Evolutionary conservation across 805 yeast genomes (phyloP).

Genomic region (Babjeviella inositovora): DNA sequence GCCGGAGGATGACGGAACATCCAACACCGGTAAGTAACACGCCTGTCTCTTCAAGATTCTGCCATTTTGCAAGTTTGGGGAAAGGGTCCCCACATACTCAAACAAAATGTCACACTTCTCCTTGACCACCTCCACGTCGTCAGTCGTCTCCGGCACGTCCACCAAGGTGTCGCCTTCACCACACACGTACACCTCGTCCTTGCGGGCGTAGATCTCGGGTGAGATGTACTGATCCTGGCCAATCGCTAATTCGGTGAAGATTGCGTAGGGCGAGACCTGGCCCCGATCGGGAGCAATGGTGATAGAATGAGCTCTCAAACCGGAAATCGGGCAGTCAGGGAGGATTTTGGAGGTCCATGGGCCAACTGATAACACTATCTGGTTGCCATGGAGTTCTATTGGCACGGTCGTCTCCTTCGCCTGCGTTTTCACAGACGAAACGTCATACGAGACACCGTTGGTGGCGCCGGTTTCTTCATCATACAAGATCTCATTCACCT

Average conservation of each 20-base stretch:
- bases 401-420: slow-evolving; percentile 16
- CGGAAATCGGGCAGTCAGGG: slow-evolving; percentile 89
- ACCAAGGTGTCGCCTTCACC: slow-evolving; percentile 93
- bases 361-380: slow-evolving; percentile 77
- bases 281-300: slow-evolving; percentile 68
- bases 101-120: slow-evolving; percentile 83
- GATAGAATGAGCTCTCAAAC: slow-evolving; percentile 88
- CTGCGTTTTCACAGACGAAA: slow-evolving; percentile 12
- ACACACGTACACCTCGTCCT: slow-evolving; percentile 91
- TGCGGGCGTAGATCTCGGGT: slow-evolving; percentile 91
- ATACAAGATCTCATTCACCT: slow-evolving; percentile 53
- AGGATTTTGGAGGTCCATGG: slow-evolving; percentile 93
- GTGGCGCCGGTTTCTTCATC: slow-evolving; percentile 52
- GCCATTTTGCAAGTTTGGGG: slow-evolving; percentile 57
- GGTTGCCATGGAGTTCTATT: slow-evolving; percentile 45
- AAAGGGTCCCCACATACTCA: slow-evolving; percentile 61
- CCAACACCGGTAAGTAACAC: slow-evolving; percentile 87
- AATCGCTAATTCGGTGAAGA: slow-evolving; percentile 81
- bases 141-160: slow-evolving; percentile 86
- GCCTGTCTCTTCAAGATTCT: slow-evolving; percentile 76
- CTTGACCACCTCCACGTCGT: slow-evolving; percentile 77
- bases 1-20: slow-evolving; percentile 84
- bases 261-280: slow-evolving; percentile 79
- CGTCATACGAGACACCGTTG: slow-evolving; percentile 50
- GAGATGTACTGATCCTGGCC: slow-evolving; percentile 55